Evolutionary conservation across 2,329 filamentous ascomycete genomes (phyloP), one percentile per base, ranked within the genome.

Genomic region (Cladophialophora chaetospira): DNA sequence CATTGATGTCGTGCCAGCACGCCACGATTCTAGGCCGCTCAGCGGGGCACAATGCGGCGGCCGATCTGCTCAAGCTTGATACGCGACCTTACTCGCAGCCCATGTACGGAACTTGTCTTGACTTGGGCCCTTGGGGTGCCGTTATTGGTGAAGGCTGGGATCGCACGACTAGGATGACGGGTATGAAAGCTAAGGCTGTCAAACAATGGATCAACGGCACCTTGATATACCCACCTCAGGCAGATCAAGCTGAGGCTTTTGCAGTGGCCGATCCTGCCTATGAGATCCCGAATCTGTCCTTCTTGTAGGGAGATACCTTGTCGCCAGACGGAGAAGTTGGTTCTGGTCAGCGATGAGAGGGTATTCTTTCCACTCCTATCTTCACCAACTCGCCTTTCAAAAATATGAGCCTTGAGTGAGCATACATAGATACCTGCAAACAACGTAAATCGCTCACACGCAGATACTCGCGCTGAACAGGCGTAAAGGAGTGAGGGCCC

Each of bases 1-100:
- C 69, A 1, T 43, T 73, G 15, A 75, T 74, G 70, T 74, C 69
- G 1, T 76, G 74, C 53, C 73, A 76, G 58, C 73, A 76, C 47
- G 74, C 73, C 2, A 46, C 69, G 13, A 36, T 61, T 1, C 66
- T 75, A 1, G 74, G 73, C 3, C 71, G 72, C 1, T 53, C 69
- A 2, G 65, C 70, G 0, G 70, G 72, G 0, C 52, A 74, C 38
- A 73, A 73, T 53, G 69, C 70, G 0, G 69, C 70, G 1, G 70
- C 70, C 2, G 68, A 72, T 23, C 55, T 76, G 0, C 65, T 76
- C 0, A 59, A 56, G 1, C 53, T 67, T 10, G 45, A 65, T 0
- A 47, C 58, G 2, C 33, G 66, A 1, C 23, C 58, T 0, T 76
- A 74, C 53, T 53, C 54, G 0, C 73, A 76, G 51, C 26, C 63